Base-by-base conservation (phyloP, 2,329 filamentous ascomycete species). In the Fusarium mundagurra region DNA sequence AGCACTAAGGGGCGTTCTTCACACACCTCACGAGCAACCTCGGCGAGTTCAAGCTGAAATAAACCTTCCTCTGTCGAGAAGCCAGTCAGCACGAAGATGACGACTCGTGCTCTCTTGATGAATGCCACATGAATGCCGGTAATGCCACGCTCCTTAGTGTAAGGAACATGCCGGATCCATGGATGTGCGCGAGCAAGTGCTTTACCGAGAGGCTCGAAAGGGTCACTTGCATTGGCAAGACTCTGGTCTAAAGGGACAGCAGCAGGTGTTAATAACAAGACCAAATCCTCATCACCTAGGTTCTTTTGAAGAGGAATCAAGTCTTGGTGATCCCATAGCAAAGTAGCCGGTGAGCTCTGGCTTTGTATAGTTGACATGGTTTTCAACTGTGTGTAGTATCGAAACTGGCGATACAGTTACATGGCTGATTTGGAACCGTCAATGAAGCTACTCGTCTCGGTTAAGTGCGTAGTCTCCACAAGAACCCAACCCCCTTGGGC, bases 141-240 rank as follows among this genome's bases (percentile, higher is more conserved):
- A 79, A 94, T 90, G 47, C 92, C 92, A 66, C 86, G 82, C 60
- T 86, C 86, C 53, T 90, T 88, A 10, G 90, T 89, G 77, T 94
- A 95, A 11, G 93, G 92, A 48, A 94, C 89, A 79, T 95, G 93
- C 27, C 91, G 89, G 69, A 95, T 86, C 80, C 86, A 86, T 6
- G 86, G 83, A 77, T 93, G 91, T 74, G 88, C 85, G 55, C 82
- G 84, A 55, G 90, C 88, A 55, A 95, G 81, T 50, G 90, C 88
- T 71, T 88, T 87, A 27, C 93, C 93, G 24, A 95, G 84, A 20
- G 88, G 87, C 80, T 95, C 92, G 78, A 95, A 95, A 0, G 93
- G 93, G 79, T 95, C 93, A 76, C 83, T 85, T 50, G 81, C 82
- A 68, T 85, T 84, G 50, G 82, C 77, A 50, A 83, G 76, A 73